Evolutionary conservation across 768 basidiomycete genomes (phyloP).

Genomic region (Phanerodontia chrysosporium): DNA sequence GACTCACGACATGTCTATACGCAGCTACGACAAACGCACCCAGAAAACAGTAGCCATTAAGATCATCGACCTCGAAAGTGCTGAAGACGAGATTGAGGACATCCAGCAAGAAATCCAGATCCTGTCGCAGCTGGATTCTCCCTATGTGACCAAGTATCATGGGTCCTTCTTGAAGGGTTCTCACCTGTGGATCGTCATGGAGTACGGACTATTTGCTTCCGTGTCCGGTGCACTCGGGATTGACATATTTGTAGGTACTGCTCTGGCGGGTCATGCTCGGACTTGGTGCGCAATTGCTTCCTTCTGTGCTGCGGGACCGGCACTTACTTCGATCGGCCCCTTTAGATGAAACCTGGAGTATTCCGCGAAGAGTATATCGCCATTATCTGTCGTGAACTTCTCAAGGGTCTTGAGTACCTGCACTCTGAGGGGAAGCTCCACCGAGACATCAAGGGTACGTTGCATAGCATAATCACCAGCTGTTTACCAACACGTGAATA

Average conservation of each 20-base stretch:
- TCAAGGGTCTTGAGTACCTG: conserved; percentile 91
- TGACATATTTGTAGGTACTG: conserved; percentile 64
- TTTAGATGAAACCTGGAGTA: conserved; percentile 95
- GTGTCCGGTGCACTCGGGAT: background rate
- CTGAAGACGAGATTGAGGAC: conserved; percentile 99
- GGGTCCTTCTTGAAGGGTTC: conserved; percentile 95
- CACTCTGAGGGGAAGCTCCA: conserved; percentile 96
- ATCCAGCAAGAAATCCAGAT: conserved; percentile 99
- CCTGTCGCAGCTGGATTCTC: conserved; percentile 91
- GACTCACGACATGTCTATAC: background rate
- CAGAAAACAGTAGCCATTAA: conserved; percentile 98
- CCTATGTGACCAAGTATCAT: conserved; percentile 96
- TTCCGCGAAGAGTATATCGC: conserved; percentile 99
- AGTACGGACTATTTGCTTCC: conserved; percentile 42
- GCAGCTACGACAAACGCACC: conserved; percentile 90
- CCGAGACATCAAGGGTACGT: conserved; percentile 94
- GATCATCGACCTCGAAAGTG: conserved; percentile 98
- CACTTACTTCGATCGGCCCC: background rate
- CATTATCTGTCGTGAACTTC: conserved; percentile 89
- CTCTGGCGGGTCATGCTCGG: conserved; percentile 96
- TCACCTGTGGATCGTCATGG: conserved; percentile 98
- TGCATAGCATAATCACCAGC: background rate
- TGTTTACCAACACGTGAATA: conserved; percentile 26
- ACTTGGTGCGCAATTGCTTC: conserved; percentile 59
- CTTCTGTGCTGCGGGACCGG: background rate